Percentiles rank a stretch among this genome's conserved stretches.
phyloP scores from a whole-genome alignment of 768 basidiomycete species.

The Naganishia randhawae region DNA sequence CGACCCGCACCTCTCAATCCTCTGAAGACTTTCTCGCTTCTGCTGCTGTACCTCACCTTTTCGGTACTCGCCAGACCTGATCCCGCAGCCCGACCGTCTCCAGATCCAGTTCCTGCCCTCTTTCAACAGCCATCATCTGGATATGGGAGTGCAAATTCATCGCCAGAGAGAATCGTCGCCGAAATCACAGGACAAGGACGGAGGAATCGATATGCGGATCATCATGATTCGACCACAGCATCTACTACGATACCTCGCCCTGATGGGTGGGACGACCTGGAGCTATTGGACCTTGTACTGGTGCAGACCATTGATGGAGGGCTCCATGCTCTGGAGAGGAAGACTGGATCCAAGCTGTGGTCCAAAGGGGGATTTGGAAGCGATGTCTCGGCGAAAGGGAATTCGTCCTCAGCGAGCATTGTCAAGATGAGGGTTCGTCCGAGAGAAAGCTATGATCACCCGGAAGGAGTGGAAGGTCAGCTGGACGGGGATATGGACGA shows the following conservation, averaged over 20 bases:
- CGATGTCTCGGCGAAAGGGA: conserved; percentile 27
- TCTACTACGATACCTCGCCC: conserved; percentile 11
- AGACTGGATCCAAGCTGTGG: conserved; percentile 78
- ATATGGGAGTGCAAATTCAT: background rate
- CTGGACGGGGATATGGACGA: conserved; percentile 38
- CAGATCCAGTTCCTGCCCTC: conserved; percentile 24
- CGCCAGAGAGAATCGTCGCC: conserved; percentile 8
- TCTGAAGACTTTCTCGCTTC: conserved; percentile 9
- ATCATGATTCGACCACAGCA: background rate
- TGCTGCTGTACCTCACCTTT: conserved; percentile 24
- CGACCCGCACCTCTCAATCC: background rate
- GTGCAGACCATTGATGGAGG: conserved; percentile 91
- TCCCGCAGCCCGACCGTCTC: conserved; percentile 5
- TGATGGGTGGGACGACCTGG: conserved; percentile 53
- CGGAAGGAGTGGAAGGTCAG: conserved; percentile 59
- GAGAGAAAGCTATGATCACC: conserved; percentile 54
- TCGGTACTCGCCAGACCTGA: conserved; percentile 1
- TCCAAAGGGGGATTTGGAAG: conserved; percentile 53
- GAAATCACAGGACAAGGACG: conserved; percentile 14
- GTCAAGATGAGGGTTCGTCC: conserved; percentile 23
- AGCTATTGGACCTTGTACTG: conserved; percentile 76
- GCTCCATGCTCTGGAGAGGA: conserved; percentile 86
- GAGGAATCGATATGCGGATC: background rate
- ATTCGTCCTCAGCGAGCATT: conserved; percentile 13
- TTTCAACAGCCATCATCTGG: conserved; percentile 15